phyloP scores from a whole-genome alignment of 768 basidiomycete genomes.

The Mycena vulgaris region DNA sequence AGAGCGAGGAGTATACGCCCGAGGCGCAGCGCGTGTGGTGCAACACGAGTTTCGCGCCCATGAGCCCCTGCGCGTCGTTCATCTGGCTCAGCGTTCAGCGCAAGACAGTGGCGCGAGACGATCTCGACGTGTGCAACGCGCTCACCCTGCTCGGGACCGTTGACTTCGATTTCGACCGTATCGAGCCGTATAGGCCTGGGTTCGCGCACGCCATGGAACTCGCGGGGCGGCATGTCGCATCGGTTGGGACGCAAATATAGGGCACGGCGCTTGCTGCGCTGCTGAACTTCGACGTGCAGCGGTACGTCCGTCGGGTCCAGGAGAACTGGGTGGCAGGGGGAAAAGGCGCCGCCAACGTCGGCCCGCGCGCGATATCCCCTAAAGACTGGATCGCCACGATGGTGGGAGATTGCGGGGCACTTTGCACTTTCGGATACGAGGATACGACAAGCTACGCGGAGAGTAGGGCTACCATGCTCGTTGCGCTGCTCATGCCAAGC shows the following conservation, averaged over 20 bases:
- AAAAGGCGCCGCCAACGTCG: background rate
- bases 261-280: slow-evolving; percentile 14
- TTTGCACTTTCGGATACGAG: slow-evolving; percentile 13
- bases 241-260: slow-evolving; percentile 2
- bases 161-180: slow-evolving; percentile 9
- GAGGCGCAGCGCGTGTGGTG: slow-evolving; percentile 11
- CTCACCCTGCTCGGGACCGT: background rate
- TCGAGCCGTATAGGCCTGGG: background rate
- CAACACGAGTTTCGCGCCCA: slow-evolving; percentile 1
- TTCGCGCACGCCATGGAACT: slow-evolving; percentile 2
- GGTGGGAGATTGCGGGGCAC: background rate
- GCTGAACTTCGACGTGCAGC: slow-evolving; percentile 20
- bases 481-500: background rate
- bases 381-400: background rate
- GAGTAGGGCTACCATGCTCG: background rate
- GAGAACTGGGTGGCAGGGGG: slow-evolving; percentile 9
- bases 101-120: background rate
- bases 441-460: background rate
- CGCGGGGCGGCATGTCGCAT: background rate
- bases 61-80: slow-evolving; percentile 8
- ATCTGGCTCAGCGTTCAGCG: slow-evolving; percentile 1
- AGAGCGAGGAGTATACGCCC: slow-evolving; percentile 10
- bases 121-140: background rate
- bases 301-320: slow-evolving; percentile 13
- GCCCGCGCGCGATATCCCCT: background rate